These are phyloP conservation scores for Fusarium sp. DNA, from an alignment of 2,329 filamentous ascomycete genomes.

Conservation along the genomic window DNA sequence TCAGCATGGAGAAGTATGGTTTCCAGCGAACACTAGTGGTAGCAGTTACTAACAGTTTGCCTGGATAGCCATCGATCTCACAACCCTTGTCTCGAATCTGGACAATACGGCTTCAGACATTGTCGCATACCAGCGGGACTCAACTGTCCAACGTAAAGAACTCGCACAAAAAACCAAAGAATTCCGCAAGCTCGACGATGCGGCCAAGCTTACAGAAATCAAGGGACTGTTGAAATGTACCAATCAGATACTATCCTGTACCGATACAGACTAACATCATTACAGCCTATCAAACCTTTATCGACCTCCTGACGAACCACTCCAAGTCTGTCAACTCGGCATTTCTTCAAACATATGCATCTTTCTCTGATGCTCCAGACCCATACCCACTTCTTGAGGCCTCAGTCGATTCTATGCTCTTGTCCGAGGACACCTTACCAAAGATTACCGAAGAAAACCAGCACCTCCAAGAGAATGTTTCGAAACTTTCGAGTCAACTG, in stretches of 20 bases:
- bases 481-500: slow-evolving; percentile 79
- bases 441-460: slow-evolving; percentile 90
- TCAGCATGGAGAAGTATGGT: slow-evolving; percentile 90
- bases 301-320: slow-evolving; percentile 95
- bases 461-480: slow-evolving; percentile 82
- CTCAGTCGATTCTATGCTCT: slow-evolving; percentile 91
- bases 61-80: slow-evolving; percentile 81
- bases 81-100: slow-evolving; percentile 82
- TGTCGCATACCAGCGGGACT: slow-evolving; percentile 90
- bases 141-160: slow-evolving; percentile 95
- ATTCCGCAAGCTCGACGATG: slow-evolving; percentile 92
- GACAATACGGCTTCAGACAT: slow-evolving; percentile 96
- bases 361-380: slow-evolving; percentile 93
- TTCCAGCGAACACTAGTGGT: neutral
- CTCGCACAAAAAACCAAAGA: slow-evolving; percentile 99
- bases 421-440: slow-evolving; percentile 91
- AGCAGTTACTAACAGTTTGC: slow-evolving; percentile 36
- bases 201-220: slow-evolving; percentile 85
- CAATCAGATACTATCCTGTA: neutral
- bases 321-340: slow-evolving; percentile 93
- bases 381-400: slow-evolving; percentile 96
- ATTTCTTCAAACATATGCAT: slow-evolving; percentile 92
- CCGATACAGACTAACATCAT: slow-evolving; percentile 8
- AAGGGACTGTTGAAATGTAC: slow-evolving; percentile 88
- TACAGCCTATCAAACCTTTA: slow-evolving; percentile 93